Evolutionary conservation across 2,329 filamentous ascomycete species (phyloP).

Genomic region (Clonostachys chloroleuca): DNA sequence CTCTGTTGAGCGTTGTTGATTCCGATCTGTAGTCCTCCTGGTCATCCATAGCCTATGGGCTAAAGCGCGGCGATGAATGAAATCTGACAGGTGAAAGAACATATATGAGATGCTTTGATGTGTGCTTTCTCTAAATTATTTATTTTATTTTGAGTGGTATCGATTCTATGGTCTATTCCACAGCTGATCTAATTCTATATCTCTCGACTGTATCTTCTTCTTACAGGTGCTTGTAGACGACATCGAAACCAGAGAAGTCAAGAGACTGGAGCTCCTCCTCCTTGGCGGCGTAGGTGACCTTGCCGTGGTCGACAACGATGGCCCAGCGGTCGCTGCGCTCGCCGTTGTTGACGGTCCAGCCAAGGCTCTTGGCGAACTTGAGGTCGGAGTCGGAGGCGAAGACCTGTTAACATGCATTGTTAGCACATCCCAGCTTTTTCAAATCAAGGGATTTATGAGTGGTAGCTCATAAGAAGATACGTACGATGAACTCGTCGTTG

Average conservation of each 20-base stretch:
- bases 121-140: too few relatives aligned
- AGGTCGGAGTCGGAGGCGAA: constrained; percentile 69
- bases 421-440: background rate
- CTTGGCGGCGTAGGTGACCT: constrained; percentile 74
- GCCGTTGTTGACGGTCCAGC: constrained; percentile 60
- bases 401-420: constrained; percentile 34
- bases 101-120: too few relatives aligned
- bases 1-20: too few relatives aligned
- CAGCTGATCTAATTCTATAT: too few relatives aligned
- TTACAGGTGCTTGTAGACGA: constrained; percentile 49
- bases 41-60: too few relatives aligned
- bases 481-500: constrained; percentile 59
- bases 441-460: background rate
- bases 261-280: constrained; percentile 50
- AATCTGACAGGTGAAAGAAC: too few relatives aligned
- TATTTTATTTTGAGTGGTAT: too few relatives aligned
- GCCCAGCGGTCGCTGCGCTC: constrained; percentile 77
- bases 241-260: constrained; percentile 46
- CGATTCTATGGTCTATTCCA: too few relatives aligned
- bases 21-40: too few relatives aligned
- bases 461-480: constrained; percentile 12
- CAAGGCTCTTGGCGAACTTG: constrained; percentile 73
- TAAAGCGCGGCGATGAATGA: too few relatives aligned
- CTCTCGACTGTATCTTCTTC: background rate
- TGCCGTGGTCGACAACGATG: constrained; percentile 78